Evolutionary conservation across 2,329 filamentous ascomycete genomes (phyloP), one percentile per base, ranked within the genome.

Genomic region (Blastomyces parvus): DNA sequence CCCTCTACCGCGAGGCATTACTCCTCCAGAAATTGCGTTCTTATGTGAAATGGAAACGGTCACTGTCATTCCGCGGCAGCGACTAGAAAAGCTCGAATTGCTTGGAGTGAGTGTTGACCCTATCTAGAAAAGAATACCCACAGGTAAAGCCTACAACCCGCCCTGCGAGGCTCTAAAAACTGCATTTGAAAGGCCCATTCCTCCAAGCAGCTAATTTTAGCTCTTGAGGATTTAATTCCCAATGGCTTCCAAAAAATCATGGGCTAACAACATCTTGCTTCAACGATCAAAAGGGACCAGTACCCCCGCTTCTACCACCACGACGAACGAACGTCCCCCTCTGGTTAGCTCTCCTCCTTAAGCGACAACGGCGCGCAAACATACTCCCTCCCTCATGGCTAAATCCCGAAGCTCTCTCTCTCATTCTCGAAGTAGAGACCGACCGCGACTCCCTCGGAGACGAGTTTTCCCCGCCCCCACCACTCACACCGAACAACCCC

Each of bases 31-130:
- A 79, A 89, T 95, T 56, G 89, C 91, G 60, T 99, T 97, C 73
- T 81, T 97, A 36, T 96, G 92, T 76, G 94, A 99, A 79, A 97
- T 97, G 91, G 93, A 97, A 79, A 85, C 91, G 71, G 89, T 99
- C 63, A 97, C 92, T 0, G 84, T 99, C 27, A 86, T 97, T 59
- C 94, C 94, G 44, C 89, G 94, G 62, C 92, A 97, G 75, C 85
- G 89, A 67, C 86, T 99, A 61, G 91, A 97, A 68, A 86, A 85
- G 69, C 88, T 99, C 66, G 83, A 90, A 70, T 83, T 99, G 66
- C 84, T 99, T 62, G 87, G 88, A 68, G 94, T 97, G 81, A 81
- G 88, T 85, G 30, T 60, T 59, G 57, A 55, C 57, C 50, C 56
- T 59, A 22, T n/a, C 64, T 61, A 63, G 62, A 52, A 52, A 38